Evolutionary conservation across 1,284 basidiomycete genomes (phyloP).

Genomic region (Boletus mariae): DNA sequence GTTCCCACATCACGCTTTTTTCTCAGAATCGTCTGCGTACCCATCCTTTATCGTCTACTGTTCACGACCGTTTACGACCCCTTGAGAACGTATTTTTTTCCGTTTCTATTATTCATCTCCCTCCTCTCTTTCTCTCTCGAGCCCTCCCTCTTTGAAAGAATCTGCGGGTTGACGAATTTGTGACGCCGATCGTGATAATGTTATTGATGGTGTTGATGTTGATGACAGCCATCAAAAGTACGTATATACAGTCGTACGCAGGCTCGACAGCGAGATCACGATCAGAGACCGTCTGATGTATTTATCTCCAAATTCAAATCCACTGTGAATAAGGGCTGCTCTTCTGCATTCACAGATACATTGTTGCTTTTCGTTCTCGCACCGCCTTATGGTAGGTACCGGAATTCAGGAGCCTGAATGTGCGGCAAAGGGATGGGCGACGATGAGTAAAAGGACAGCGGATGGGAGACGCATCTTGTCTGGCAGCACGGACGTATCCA

Average conservation of each 20-base stretch:
- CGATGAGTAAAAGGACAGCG: too few relatives aligned
- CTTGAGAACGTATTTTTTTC: conserved; percentile 5
- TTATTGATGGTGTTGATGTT: neutral
- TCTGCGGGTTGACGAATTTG: neutral
- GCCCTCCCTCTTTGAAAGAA: neutral
- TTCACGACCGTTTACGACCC: conserved; percentile 15
- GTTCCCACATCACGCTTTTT: neutral
- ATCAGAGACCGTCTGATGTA: neutral
- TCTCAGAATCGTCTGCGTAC: neutral
- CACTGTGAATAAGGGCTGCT: too few relatives aligned
- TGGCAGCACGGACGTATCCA: neutral
- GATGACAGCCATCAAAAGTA: neutral
- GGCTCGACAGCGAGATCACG: neutral
- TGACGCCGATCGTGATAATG: neutral
- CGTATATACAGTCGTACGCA: neutral
- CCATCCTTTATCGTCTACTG: conserved; percentile 3
- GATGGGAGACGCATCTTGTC: neutral
- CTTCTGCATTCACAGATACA: neutral
- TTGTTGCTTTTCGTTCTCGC: neutral
- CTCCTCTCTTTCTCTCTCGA: neutral
- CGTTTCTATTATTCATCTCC: neutral
- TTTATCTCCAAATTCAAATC: too few relatives aligned
- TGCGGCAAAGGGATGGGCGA: neutral
- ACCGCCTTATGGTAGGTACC: conserved; percentile 20
- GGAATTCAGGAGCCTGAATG: conserved; percentile 26